A percentile compares a stretch with the other conserved stretches of the same genome.
These are phyloP conservation scores for Tylopilus rubrobrunneus DNA, from an alignment of 768 basidiomycete species.

Conservation along the genomic window DNA sequence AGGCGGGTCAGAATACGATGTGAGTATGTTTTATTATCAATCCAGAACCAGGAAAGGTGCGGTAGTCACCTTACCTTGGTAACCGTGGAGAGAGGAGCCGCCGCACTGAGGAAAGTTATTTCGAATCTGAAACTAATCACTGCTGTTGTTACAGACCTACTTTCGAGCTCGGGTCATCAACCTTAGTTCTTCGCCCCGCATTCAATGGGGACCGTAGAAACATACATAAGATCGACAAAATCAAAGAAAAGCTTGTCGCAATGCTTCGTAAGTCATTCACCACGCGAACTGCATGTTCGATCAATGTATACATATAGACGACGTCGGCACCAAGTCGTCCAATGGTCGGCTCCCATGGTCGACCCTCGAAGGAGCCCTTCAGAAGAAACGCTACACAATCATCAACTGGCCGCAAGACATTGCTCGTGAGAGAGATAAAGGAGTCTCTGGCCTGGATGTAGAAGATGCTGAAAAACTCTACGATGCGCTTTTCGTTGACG, in stretches of 20 bases:
- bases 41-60: no score
- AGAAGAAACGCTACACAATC: not conserved
- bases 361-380: not conserved
- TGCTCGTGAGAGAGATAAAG: not conserved
- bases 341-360: not conserved
- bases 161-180: not conserved
- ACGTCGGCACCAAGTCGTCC: not conserved
- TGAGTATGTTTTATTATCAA: no score
- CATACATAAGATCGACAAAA: not conserved
- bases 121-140: not conserved
- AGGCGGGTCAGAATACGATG: no score
- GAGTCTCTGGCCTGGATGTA: not conserved
- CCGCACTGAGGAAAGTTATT: no score
- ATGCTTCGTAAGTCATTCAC: constrained; percentile 10
- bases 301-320: not conserved
- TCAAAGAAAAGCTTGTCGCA: not conserved
- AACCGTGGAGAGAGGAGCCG: no score
- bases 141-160: not conserved
- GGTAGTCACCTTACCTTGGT: no score
- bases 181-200: not conserved
- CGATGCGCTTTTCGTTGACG: not conserved
- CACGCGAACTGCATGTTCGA: no score
- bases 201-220: not conserved
- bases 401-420: not conserved
- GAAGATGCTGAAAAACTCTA: not conserved